phyloP scores from a whole-genome alignment of 2,329 filamentous ascomycete species.

The Rutstroemia sp. region DNA sequence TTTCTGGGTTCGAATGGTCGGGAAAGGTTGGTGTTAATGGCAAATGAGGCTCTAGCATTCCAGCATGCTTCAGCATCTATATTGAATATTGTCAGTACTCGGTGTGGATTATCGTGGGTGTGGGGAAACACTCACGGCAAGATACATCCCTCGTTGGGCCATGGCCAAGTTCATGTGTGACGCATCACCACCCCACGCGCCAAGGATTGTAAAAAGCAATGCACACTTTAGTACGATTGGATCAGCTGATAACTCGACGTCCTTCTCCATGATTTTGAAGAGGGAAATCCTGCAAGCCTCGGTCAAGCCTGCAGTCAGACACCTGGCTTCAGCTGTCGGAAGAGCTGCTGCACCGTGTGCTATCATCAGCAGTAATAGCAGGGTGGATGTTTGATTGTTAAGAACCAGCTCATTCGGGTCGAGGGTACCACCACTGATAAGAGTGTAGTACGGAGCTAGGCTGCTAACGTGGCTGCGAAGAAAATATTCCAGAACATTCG shows the following conservation, averaged over 20 bases:
- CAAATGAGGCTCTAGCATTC: conserved; percentile 51
- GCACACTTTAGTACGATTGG: conserved; percentile 57
- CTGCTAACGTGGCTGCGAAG: conserved; percentile 58
- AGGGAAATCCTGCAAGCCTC: conserved; percentile 67
- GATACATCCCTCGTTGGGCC: conserved; percentile 67
- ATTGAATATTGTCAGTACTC: background rate
- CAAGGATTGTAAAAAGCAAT: conserved; percentile 59
- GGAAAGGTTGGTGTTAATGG: conserved; percentile 36
- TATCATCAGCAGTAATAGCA: conserved; percentile 65
- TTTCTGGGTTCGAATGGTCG: conserved; percentile 38
- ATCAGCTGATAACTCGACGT: conserved; percentile 60
- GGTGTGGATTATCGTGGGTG: background rate
- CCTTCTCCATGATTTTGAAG: conserved; percentile 65
- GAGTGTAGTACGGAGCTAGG: conserved; percentile 58
- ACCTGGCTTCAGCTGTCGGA: conserved; percentile 56
- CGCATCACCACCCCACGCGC: conserved; percentile 68
- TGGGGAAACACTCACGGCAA: conserved; percentile 40
- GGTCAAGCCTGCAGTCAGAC: conserved; percentile 57
- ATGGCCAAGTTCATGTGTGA: conserved; percentile 73
- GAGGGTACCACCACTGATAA: conserved; percentile 51
- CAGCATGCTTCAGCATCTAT: conserved; percentile 62
- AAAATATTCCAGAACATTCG: conserved; percentile 60
- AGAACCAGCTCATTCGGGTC: conserved; percentile 62
- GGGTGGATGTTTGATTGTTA: conserved; percentile 57
- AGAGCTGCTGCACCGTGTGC: conserved; percentile 63